A percentile compares a stretch with the other conserved stretches of the same genome.
Evolutionary conservation across 169 alveolate genomes (phyloP).

Genomic region (Plasmodium falciparum): DNA sequence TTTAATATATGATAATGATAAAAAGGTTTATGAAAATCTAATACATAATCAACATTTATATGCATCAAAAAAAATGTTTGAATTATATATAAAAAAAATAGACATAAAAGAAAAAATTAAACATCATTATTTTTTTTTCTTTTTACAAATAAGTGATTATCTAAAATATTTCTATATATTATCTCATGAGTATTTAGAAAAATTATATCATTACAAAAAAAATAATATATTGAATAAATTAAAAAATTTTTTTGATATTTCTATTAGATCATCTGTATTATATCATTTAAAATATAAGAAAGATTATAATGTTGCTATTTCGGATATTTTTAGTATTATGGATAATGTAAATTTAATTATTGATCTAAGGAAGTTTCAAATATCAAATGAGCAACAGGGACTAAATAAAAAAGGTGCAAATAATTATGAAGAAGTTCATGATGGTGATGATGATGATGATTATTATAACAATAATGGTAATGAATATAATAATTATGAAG

Average conservation of each 20-base stretch:
- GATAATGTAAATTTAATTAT: slow-evolving; percentile 62
- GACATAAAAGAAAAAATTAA: slow-evolving; percentile 65
- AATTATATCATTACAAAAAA: slow-evolving; percentile 44
- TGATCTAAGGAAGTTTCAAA: slow-evolving; percentile 29
- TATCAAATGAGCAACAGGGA: background rate
- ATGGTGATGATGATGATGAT: background rate
- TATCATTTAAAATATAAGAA: slow-evolving; percentile 51
- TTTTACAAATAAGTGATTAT: slow-evolving; percentile 74
- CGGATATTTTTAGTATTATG: slow-evolving; percentile 53
- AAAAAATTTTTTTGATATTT: slow-evolving; percentile 61
- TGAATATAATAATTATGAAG: background rate
- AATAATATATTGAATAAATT: slow-evolving; percentile 45
- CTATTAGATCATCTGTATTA: slow-evolving; percentile 58
- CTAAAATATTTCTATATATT: slow-evolving; percentile 66
- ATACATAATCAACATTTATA: slow-evolving; percentile 73
- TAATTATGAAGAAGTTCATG: background rate
- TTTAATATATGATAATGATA: slow-evolving; percentile 34
- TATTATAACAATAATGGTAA: background rate
- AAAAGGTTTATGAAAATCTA: slow-evolving; percentile 51
- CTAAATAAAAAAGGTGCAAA: background rate
- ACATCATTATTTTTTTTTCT: slow-evolving; percentile 71
- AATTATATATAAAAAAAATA: slow-evolving; percentile 56
- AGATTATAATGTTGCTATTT: slow-evolving; percentile 47
- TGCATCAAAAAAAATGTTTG: slow-evolving; percentile 77
- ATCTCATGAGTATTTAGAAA: slow-evolving; percentile 65